phyloP scores from a whole-genome alignment of 1,284 basidiomycete genomes.

The Sporisorium sorghi region DNA sequence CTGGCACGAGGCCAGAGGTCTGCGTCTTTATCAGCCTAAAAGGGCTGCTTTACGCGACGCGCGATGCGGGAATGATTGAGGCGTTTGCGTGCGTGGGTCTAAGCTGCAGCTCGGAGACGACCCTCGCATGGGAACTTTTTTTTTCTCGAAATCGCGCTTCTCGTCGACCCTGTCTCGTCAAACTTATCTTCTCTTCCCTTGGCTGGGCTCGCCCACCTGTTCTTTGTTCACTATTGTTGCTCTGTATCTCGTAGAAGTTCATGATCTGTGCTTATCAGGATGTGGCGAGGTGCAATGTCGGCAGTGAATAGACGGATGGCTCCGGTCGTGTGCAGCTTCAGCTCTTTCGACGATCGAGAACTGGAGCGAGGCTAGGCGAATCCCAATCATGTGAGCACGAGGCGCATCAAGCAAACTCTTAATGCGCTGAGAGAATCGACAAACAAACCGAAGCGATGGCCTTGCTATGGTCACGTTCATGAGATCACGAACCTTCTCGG shows the following conservation, averaged over 20 bases:
- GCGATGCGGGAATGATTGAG: not conserved
- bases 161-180: not conserved
- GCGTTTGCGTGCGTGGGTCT: not conserved
- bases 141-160: not conserved
- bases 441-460: not conserved
- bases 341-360: not conserved
- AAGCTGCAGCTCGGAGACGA: conserved; percentile 7
- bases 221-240: not conserved
- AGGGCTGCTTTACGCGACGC: conserved; percentile 10
- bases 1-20: not conserved
- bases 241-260: not conserved
- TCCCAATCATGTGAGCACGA: not conserved
- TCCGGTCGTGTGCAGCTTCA: not conserved
- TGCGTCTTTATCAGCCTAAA: too few species aligned
- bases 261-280: not conserved
- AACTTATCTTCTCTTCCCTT: not conserved
- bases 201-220: not conserved
- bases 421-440: not conserved
- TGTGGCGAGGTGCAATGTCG: not conserved
- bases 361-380: not conserved
- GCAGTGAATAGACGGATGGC: not conserved
- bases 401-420: not conserved
- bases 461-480: not conserved
- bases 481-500: too few species aligned
- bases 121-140: conserved; percentile 15